phyloP scores from a whole-genome alignment of 495 filamentous ascomycete species.

The Hypomontagnella submonticulosa region DNA sequence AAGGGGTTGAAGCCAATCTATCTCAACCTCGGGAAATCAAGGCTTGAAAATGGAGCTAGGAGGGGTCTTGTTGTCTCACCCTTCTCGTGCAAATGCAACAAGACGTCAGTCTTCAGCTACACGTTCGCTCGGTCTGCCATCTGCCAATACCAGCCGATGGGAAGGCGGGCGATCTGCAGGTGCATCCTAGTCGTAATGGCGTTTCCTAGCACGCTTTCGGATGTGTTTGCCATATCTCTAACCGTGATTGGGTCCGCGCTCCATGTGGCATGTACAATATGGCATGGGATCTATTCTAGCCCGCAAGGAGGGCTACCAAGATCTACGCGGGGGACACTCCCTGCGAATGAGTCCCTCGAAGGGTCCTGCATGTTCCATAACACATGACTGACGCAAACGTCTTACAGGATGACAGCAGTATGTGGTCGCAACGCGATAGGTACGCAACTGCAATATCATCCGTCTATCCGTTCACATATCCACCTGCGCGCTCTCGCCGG shows the following conservation, averaged over 20 bases:
- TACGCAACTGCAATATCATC: conserved; percentile 35
- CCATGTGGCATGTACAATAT: conserved; percentile 44
- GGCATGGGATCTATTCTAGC: conserved; percentile 38
- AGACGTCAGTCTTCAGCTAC: conserved; percentile 44
- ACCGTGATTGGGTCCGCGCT: conserved; percentile 31
- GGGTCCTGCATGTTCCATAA: conserved; percentile 43
- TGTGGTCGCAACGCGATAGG: conserved; percentile 27
- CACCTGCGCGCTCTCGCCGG: conserved; percentile 6
- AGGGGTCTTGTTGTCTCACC: conserved; percentile 22
- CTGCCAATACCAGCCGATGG: conserved; percentile 35
- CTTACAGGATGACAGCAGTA: conserved; percentile 35
- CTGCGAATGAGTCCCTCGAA: conserved; percentile 38
- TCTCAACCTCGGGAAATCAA: conserved; percentile 29
- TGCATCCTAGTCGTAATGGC: conserved; percentile 32
- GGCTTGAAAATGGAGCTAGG: conserved; percentile 14
- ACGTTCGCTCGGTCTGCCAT: conserved; percentile 27
- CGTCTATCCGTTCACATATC: conserved; percentile 17
- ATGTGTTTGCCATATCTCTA: conserved; percentile 39
- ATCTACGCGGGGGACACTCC: conserved; percentile 44
- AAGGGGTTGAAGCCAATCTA: conserved; percentile 34
- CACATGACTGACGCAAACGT: conserved; percentile 48
- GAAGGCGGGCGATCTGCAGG: conserved; percentile 41
- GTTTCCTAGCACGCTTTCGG: conserved; percentile 38
- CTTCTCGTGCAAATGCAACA: conserved; percentile 35
- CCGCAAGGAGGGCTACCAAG: conserved; percentile 39